phyloP scores from a whole-genome alignment of 495 filamentous ascomycete genomes.

The Ramalina intermedia region DNA sequence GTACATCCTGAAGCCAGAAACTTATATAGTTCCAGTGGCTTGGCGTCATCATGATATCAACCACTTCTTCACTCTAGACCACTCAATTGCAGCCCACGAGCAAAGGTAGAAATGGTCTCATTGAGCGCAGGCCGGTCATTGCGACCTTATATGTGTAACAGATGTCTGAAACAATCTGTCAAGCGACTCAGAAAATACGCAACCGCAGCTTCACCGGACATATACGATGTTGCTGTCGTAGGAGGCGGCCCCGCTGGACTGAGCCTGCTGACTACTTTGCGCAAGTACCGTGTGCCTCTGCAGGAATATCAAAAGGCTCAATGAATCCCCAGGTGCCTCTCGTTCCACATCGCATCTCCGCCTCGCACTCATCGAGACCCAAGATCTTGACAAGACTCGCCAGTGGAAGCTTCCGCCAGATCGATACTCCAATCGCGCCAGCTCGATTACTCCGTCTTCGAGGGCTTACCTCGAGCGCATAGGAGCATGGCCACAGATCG shows the following conservation, averaged over 20 bases:
- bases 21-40: no score
- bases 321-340: constrained; percentile 38
- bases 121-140: not conserved
- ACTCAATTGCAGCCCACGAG: no score
- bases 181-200: constrained; percentile 7
- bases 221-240: constrained; percentile 92
- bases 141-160: constrained; percentile 8
- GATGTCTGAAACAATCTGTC: constrained; percentile 5
- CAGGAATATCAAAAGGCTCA: not conserved
- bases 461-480: constrained; percentile 56
- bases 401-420: constrained; percentile 48
- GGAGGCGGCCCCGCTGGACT: constrained; percentile 94
- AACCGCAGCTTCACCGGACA: constrained; percentile 15
- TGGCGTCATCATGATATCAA: no score
- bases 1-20: no score
- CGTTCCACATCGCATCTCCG: constrained; percentile 60
- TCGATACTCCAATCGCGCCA: constrained; percentile 83
- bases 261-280: constrained; percentile 71
- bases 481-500: constrained; percentile 74
- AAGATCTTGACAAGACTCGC: constrained; percentile 56
- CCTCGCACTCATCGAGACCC: constrained; percentile 79
- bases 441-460: constrained; percentile 80
- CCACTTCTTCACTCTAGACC: no score
- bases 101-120: no score
- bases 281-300: constrained; percentile 32